These are phyloP conservation scores for Bruguiera sexangula DNA, from an alignment of 345 rosid species.

Conservation along the genomic window DNA sequence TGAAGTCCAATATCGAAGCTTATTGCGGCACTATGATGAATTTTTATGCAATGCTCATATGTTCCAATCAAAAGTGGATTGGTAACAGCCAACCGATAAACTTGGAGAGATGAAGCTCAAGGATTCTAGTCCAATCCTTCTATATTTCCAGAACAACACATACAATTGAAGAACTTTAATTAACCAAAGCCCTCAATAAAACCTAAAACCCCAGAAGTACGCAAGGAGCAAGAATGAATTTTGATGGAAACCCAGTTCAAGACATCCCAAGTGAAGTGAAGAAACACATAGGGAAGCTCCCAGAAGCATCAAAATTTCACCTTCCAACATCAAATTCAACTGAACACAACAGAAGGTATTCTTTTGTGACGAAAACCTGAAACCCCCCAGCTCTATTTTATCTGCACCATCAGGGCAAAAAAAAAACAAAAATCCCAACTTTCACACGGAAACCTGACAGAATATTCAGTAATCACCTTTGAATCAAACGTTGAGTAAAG, in stretches of 20 bases:
- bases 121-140: slow-evolving; percentile 1
- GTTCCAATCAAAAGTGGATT: slow-evolving; percentile 1
- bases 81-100: not conserved
- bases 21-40: slow-evolving; percentile 17
- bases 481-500: not conserved
- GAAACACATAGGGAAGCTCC: slow-evolving; percentile 17
- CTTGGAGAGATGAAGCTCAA: not conserved
- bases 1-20: slow-evolving; percentile 15
- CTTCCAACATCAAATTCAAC: slow-evolving; percentile 22
- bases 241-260: slow-evolving; percentile 36
- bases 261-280: slow-evolving; percentile 20
- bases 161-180: not conserved
- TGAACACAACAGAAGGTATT: not conserved
- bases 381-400: slow-evolving; percentile 17
- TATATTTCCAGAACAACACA: not conserved
- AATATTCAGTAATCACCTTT: slow-evolving; percentile 13
- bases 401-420: slow-evolving; percentile 18
- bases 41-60: slow-evolving; percentile 5
- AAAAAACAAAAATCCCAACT: slow-evolving; percentile 1
- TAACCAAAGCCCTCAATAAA: slow-evolving; percentile 11
- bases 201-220: slow-evolving; percentile 25
- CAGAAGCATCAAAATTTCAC: slow-evolving; percentile 21
- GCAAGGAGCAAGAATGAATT: slow-evolving; percentile 18
- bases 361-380: slow-evolving; percentile 14
- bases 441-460: slow-evolving; percentile 12